A percentile compares a stretch with the other conserved stretches of the same genome.
Conservation (phyloP, 164 flowering plant species). For the Tetracentron sinense region DNA sequence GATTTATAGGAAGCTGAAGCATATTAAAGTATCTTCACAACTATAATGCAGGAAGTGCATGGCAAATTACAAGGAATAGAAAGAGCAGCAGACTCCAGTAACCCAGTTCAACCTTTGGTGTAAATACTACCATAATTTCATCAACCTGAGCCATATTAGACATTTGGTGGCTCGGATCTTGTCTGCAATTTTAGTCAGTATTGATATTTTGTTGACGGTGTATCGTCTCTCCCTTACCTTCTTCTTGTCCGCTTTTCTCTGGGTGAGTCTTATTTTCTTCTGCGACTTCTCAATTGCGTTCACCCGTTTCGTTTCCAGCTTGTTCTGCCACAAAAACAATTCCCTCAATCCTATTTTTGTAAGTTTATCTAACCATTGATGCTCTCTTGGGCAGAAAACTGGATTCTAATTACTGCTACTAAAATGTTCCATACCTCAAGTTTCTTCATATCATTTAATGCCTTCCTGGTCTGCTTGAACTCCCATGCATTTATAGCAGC, state of each 20-base stretch:
- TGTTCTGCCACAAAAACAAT: slow-evolving; percentile 16
- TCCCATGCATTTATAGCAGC: slow-evolving; percentile 25
- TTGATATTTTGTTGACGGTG: slow-evolving; percentile 5
- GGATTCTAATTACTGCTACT: no score
- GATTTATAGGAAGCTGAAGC: no score
- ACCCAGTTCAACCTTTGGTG: no score
- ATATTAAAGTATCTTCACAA: no score
- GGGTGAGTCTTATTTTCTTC: slow-evolving; percentile 7
- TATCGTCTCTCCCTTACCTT: slow-evolving; percentile 11
- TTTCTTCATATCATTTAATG: slow-evolving; percentile 18
- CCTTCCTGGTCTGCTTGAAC: slow-evolving; percentile 14
- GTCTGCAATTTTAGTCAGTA: background rate
- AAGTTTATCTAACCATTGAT: no score
- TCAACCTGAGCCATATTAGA: background rate
- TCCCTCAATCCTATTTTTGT: no score
- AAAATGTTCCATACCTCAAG: slow-evolving; percentile 18
- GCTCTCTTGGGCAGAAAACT: no score
- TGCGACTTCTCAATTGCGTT: slow-evolving; percentile 14
- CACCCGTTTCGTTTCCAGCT: slow-evolving; percentile 17
- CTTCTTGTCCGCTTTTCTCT: slow-evolving; percentile 19
- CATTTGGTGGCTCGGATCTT: background rate
- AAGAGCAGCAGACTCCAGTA: no score
- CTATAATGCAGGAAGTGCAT: no score
- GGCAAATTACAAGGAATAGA: no score
- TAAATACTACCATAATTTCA: background rate